Conservation (phyloP, 495 filamentous ascomycete species). For the Lasiosphaeria hispida region DNA sequence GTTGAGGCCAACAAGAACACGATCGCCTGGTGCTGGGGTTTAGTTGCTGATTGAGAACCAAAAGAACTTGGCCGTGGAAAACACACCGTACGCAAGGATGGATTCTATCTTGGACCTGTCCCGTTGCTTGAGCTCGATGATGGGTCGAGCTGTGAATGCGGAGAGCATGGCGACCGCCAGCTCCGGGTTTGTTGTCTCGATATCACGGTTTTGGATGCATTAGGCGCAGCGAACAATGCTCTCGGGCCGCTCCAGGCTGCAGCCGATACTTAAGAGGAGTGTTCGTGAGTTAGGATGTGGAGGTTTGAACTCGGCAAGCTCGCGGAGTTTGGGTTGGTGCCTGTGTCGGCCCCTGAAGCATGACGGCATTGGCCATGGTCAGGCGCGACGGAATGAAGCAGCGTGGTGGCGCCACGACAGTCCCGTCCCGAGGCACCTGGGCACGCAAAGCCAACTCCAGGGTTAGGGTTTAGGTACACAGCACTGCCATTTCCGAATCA, state of each 20-base stretch:
- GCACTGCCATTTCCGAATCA: too few relatives aligned
- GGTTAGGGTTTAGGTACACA: neutral
- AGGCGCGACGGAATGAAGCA: neutral
- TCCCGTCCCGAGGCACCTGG: neutral
- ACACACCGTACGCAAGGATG: slow-evolving; percentile 79
- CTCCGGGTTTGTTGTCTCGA: slow-evolving; percentile 14
- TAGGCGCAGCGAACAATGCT: slow-evolving; percentile 1
- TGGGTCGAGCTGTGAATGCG: slow-evolving; percentile 92
- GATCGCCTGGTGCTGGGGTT: slow-evolving; percentile 59
- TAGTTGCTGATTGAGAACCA: neutral
- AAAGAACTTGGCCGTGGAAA: neutral
- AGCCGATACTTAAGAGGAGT: neutral
- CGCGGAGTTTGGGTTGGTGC: neutral
- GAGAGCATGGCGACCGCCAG: slow-evolving; percentile 75
- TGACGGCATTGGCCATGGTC: slow-evolving; percentile 12
- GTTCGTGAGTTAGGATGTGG: neutral
- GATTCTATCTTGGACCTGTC: slow-evolving; percentile 97
- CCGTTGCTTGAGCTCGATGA: slow-evolving; percentile 91
- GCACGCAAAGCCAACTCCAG: neutral
- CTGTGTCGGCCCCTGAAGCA: neutral
- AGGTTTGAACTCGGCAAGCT: neutral
- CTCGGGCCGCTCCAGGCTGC: neutral
- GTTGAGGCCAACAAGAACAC: slow-evolving; percentile 85
- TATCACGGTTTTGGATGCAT: slow-evolving; percentile 24
- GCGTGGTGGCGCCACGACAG: neutral